These are phyloP conservation scores for Rhododendron henanense DNA, from an alignment of 148 eudicot species.

Conservation along the genomic window DNA sequence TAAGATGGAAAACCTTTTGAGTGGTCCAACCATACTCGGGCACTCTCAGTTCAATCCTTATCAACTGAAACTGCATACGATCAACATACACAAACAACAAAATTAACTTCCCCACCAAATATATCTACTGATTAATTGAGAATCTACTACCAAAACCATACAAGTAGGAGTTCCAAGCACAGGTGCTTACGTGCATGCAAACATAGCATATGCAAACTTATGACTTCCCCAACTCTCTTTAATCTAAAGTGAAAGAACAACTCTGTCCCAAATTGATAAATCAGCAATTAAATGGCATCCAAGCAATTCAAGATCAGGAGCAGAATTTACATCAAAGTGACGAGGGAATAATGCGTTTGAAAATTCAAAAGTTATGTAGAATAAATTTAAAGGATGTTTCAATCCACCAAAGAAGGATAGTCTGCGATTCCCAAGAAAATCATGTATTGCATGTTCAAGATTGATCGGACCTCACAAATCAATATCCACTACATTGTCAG, in stretches of 20 bases:
- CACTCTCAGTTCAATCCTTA: slow-evolving; percentile 77
- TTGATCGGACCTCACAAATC: not conserved
- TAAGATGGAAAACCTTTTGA: slow-evolving; percentile 85
- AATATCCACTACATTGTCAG: not conserved
- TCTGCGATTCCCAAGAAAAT: not conserved
- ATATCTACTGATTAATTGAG: not conserved
- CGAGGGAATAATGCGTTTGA: not conserved
- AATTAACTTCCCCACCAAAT: not conserved
- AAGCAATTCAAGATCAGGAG: not conserved
- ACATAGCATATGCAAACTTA: not conserved
- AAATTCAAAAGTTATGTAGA: not conserved
- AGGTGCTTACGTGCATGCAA: not conserved
- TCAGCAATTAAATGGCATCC: not conserved
- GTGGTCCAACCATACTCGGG: slow-evolving; percentile 94
- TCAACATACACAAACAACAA: slow-evolving; percentile 6
- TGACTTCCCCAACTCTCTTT: not conserved
- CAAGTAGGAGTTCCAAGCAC: not conserved
- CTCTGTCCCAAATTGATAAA: not conserved
- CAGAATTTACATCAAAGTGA: not conserved
- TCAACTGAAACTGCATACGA: slow-evolving; percentile 64
- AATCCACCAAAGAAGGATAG: not conserved
- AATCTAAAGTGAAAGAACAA: not conserved
- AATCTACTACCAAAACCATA: not conserved
- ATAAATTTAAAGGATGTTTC: not conserved
- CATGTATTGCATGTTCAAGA: not conserved